Evolutionary conservation across 306 rosid species (phyloP).

Genomic region (Lathyrus oleraceus): DNA sequence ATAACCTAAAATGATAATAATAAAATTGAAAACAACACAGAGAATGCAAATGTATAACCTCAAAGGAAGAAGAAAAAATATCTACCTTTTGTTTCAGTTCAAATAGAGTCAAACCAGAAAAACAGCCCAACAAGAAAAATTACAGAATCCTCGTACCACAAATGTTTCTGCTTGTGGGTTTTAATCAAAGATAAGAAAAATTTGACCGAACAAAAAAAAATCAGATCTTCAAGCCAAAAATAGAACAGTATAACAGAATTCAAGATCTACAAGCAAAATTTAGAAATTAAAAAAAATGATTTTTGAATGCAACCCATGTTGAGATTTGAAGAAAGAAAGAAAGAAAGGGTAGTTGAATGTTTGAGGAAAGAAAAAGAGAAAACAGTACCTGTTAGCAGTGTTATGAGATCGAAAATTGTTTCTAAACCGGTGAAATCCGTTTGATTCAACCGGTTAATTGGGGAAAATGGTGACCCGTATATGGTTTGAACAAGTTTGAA

Average conservation of each 20-base stretch:
- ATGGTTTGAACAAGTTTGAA: neutral
- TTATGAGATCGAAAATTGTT: slow-evolving; percentile 13
- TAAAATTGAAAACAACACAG: neutral
- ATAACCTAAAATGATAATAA: neutral
- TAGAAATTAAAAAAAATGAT: neutral
- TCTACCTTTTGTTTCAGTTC: slow-evolving; percentile 37
- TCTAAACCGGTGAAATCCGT: slow-evolving; percentile 1
- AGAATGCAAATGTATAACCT: slow-evolving; percentile 11
- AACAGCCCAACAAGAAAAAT: slow-evolving; percentile 26
- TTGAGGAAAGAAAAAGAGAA: slow-evolving; percentile 22
- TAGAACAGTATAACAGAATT: slow-evolving; percentile 29
- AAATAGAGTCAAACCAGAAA: slow-evolving; percentile 40
- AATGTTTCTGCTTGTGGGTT: slow-evolving; percentile 39
- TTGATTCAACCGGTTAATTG: neutral
- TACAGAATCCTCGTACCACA: slow-evolving; percentile 28
- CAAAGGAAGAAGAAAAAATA: neutral
- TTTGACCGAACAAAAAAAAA: slow-evolving; percentile 16
- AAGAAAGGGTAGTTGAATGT: neutral
- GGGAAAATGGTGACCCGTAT: neutral
- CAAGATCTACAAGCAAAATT: slow-evolving; percentile 17
- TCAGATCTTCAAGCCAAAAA: slow-evolving; percentile 40
- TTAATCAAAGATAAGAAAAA: slow-evolving; percentile 42
- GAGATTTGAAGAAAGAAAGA: slow-evolving; percentile 17
- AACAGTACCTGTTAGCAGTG: slow-evolving; percentile 43
- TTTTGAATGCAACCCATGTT: slow-evolving; percentile 10